Base-by-base conservation (phyloP, 805 yeast species). In the Sugiyamaella smithiae region DNA sequence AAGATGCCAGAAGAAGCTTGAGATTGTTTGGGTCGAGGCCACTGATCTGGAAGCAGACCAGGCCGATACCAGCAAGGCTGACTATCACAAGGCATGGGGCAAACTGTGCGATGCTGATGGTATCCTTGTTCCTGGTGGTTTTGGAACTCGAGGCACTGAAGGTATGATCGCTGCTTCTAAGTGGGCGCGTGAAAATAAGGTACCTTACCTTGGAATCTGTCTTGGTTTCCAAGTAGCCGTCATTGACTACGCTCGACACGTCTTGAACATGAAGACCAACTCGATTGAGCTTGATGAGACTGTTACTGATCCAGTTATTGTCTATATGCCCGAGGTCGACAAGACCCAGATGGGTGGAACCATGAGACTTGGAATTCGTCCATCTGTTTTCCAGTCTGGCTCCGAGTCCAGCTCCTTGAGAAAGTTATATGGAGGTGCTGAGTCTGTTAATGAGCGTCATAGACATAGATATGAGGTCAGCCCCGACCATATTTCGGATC, bases 281-380 rank as follows among this genome's bases (percentile, higher is more conserved):
- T 88, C 96, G 23, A 81, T 83, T 70, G 98, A 91, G 73, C 87
- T 91, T 63, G 80, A 78, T 56, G 71, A 76, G 35, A 85, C 84
- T 48, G 78, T 77, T 4, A 77, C 73, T 28, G 76, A 78, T 47
- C 84, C 88, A 16, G 80, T 88, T 45, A 95, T 93, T 51, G 87
- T 93, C 43, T 93, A 88, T 74, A 93, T 93, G 99, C 99, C 99
- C 38, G 99, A 93, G 70, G 89, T 91, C 54, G 96, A 89, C 70
- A 91, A 89, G 74, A 82, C 85, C 59, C 88, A 88, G 67, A 78
- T 93, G 75, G 99, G 99, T 56, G 99, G 99, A 58, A 91, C 98
- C 45, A 93, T 93, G 99, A 84, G 99, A 75, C 78, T 93, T 59
- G 99, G 99, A 60, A 76, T 88, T 57, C 89, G 97, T 70, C 81